Evolutionary conservation across 306 rosid genomes (phyloP).

Genomic region (Gleditsia sinensis): DNA sequence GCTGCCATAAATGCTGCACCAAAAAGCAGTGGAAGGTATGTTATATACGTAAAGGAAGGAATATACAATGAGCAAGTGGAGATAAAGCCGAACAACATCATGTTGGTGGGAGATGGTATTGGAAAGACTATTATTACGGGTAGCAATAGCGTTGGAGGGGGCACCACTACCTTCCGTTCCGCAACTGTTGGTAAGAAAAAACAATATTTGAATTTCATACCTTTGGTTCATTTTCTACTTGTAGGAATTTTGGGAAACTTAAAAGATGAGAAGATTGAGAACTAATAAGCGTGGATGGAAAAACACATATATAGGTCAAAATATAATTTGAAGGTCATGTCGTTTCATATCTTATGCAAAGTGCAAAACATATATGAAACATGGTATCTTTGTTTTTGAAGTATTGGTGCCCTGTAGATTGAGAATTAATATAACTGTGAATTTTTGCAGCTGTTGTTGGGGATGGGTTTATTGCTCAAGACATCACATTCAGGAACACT

Average conservation of each 20-base stretch:
- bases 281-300: too few relatives aligned
- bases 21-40: constrained; percentile 46
- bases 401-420: too few relatives aligned
- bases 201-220: not conserved
- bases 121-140: constrained; percentile 66
- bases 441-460: constrained; percentile 52
- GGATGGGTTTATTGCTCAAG: constrained; percentile 60
- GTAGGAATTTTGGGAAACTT: not conserved
- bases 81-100: constrained; percentile 47
- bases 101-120: constrained; percentile 65
- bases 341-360: too few relatives aligned
- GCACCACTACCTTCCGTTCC: constrained; percentile 60
- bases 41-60: constrained; percentile 62
- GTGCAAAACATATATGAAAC: too few relatives aligned
- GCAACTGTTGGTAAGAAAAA: constrained; percentile 64
- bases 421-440: too few relatives aligned
- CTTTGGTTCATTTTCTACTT: not conserved
- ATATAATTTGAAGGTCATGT: too few relatives aligned
- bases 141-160: constrained; percentile 72
- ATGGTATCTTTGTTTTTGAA: too few relatives aligned
- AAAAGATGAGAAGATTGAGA: not conserved
- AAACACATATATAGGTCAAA: too few relatives aligned
- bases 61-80: constrained; percentile 56
- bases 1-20: constrained; percentile 48
- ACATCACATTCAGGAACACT: constrained; percentile 59